Base-by-base conservation (phyloP, 2,329 filamentous ascomycete genomes). In the Pezicula rhizophila region DNA sequence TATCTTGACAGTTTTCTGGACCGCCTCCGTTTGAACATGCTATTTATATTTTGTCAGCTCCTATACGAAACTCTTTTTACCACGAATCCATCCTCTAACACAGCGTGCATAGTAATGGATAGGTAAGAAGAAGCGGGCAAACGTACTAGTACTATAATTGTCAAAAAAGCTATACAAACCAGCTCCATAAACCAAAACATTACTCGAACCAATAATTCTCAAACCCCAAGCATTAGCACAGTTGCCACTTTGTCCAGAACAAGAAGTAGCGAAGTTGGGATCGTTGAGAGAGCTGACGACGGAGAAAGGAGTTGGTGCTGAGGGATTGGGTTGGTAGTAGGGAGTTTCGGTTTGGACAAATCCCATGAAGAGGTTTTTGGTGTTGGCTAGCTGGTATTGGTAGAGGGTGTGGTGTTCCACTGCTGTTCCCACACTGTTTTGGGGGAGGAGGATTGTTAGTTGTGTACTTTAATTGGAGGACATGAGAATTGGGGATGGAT, bases 291-390 rank as follows among this genome's bases (percentile, higher is more conserved):
- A 60, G 18, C 51, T 3, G n/a, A 51, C 49, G 4, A 51, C 66
- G 0, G 70, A 70, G 66, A 85, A 89, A 23, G 83, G 85, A 81
- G 84, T 7, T 68, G 68, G 71, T 0, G 83, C 79, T 41, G 68
- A 68, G 0, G 84, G 84, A 60, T 77, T 79, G 20, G 82, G 79
- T 64, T 88, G 84, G 66, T 79, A 87, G 67, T 89, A 89, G 47
- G 58, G 53, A 12, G 59, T 57, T 40, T 59, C 58, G 1, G 58
- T 60, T 23, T 61, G 59, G 11, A 59, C 51, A 37, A 55, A 55
- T 23, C 60, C 59, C 44, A 57, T 53, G 42, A 52, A 61, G 5
- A 62, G 43, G 37, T 61, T 56, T 45, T 59, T 48, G 2, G 59
- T 59, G 17, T 57, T 66, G 52, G 71, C 63, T 49, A 78, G 65